Evolutionary conservation across 257 asterid genomes (phyloP), one percentile per base, ranked within the genome.

Genomic region (Solanum raphanifolium): DNA sequence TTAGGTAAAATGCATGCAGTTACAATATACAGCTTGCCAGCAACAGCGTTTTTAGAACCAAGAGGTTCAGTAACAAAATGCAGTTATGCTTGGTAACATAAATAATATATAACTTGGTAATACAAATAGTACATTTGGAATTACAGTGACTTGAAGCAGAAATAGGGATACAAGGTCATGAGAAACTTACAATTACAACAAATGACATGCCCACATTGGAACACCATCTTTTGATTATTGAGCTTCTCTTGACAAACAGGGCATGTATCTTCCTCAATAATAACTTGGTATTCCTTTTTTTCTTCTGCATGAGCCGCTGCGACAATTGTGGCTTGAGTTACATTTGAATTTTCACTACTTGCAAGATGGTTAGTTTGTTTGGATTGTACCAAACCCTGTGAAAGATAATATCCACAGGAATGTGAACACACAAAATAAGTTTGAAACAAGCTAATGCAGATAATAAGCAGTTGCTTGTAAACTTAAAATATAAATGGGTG

Each of bases 231-330:
- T 91, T 94, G 98, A 86, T 92, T 94, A 79, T 91, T 93, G 81
- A 97, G 98, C 91, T 93, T 93, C 90, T 97, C 99, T 87, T 97
- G 99, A 91, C 99, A 97, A 89, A 95, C 94, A 27, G 99, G 99
- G 91, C 99, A 97, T 55, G 94, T 87, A 87, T 91, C 96, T 85
- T 87, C 91, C 84, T 88, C 92, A 31, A 89, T 88, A 87, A 86
- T 93, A 38, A 89, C 87, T 85, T 75, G 83, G 87, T 85, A 55
- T 81, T 88, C 89, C 88, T 89, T 86, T 85, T 90, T 89, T 84
- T 83, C 86, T 82, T 90, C 91, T 83, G 87, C 69, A 72, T 88
- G 83, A 62, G 74, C 34, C 7, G 52, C 21, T 48, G 93, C 89
- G 78, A 84, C 84, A 35, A 31, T 87, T 41, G 88, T 86, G 31